Conservation (phyloP, 768 basidiomycete genomes). For the Naganishia vishniacii region DNA sequence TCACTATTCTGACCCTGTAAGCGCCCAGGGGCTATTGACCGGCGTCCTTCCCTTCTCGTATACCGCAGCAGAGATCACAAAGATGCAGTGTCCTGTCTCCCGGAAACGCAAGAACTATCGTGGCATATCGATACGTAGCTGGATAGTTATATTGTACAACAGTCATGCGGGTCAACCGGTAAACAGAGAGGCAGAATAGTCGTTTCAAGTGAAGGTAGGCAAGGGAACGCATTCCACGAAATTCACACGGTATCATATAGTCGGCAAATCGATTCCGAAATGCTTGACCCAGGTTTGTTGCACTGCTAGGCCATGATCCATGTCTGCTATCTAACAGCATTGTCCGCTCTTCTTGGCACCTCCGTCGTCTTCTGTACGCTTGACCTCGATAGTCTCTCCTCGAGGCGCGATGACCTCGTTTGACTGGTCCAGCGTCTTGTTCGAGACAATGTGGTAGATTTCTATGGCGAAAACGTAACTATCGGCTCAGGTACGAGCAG, state of each 20-base stretch:
- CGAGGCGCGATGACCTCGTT: slow-evolving; percentile 70
- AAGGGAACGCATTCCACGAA: not conserved
- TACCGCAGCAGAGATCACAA: not conserved
- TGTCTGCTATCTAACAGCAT: slow-evolving; percentile 43
- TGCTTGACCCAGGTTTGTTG: no score
- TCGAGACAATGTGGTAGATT: slow-evolving; percentile 94
- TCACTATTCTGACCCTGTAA: no score
- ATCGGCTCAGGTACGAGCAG: not conserved
- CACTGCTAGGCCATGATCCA: no score
- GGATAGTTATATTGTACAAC: slow-evolving; percentile 8
- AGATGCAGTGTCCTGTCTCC: no score
- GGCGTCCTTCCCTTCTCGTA: not conserved
- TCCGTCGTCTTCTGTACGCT: slow-evolving; percentile 55
- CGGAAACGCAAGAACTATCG: no score
- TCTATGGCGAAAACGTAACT: slow-evolving; percentile 54
- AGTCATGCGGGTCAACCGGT: slow-evolving; percentile 4
- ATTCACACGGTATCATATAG: no score
- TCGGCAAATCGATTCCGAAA: no score
- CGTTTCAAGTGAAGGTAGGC: not conserved
- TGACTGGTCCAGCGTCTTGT: slow-evolving; percentile 79
- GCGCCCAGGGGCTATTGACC: not conserved
- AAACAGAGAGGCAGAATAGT: slow-evolving; percentile 9
- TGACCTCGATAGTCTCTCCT: slow-evolving; percentile 72
- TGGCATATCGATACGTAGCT: slow-evolving; percentile 1
- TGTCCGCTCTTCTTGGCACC: slow-evolving; percentile 48